A percentile compares a stretch with the other conserved stretches of the same genome.
phyloP scores from a whole-genome alignment of 1,139 yeast genomes.

The Candida frijolesensis region DNA sequence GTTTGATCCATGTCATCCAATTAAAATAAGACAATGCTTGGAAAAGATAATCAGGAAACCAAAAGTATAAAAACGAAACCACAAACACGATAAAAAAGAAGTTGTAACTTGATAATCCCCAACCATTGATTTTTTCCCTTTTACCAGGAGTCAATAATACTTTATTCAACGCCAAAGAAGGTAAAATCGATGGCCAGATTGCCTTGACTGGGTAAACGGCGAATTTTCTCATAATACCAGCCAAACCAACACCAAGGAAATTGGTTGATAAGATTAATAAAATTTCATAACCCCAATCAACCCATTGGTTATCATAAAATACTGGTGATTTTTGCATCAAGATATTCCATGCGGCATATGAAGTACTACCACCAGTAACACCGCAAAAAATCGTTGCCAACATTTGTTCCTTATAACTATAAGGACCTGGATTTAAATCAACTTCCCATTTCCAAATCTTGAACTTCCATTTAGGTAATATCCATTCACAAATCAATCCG shows the following conservation, averaged over 20 bases:
- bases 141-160: constrained; percentile 49
- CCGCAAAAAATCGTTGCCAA: constrained; percentile 25
- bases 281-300: constrained; percentile 49
- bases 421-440: constrained; percentile 30
- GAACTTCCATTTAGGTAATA: constrained; percentile 23
- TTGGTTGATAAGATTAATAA: constrained; percentile 55
- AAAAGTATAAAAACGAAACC: constrained; percentile 32
- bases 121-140: constrained; percentile 42
- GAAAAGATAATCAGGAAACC: constrained; percentile 39
- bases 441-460: constrained; percentile 15
- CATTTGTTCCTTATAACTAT: constrained; percentile 30
- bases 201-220: constrained; percentile 58
- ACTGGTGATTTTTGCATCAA: constrained; percentile 20
- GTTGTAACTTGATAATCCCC: constrained; percentile 34
- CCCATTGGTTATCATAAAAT: constrained; percentile 39
- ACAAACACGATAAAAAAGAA: constrained; percentile 29
- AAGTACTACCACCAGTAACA: constrained; percentile 22
- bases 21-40: constrained; percentile 33
- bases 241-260: constrained; percentile 63
- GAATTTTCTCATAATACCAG: constrained; percentile 59
- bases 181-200: constrained; percentile 59
- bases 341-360: constrained; percentile 24
- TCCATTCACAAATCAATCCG: constrained; percentile 20
- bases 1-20: constrained; percentile 43
- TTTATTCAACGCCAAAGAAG: constrained; percentile 56